A percentile compares a stretch with the other conserved stretches of the same genome.
phyloP scores from a whole-genome alignment of 805 yeast genomes.

The Lachancea sp. region DNA sequence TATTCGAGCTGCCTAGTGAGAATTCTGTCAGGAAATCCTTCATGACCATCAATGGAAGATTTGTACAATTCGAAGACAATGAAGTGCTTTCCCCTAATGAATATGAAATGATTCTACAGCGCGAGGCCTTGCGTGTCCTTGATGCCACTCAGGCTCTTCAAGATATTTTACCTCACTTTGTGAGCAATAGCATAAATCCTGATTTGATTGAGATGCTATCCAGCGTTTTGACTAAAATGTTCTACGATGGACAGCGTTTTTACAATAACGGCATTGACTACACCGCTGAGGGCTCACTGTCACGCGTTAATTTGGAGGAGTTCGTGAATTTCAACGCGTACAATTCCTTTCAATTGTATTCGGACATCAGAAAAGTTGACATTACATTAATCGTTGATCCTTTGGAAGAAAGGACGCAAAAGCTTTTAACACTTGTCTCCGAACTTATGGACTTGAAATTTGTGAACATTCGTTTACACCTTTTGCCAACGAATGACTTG shows the following conservation, averaged over 20 bases:
- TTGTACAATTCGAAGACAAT: constrained; percentile 33
- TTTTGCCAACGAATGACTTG: constrained; percentile 49
- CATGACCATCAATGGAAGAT: constrained; percentile 50
- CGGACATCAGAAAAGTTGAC: constrained; percentile 40
- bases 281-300: constrained; percentile 36
- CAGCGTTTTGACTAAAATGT: constrained; percentile 40
- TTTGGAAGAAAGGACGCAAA: constrained; percentile 60
- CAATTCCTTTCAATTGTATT: constrained; percentile 22
- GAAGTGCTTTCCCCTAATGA: constrained; percentile 23
- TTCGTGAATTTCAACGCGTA: constrained; percentile 13
- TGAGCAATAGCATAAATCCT: constrained; percentile 18
- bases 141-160: constrained; percentile 27
- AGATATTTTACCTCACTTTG: constrained; percentile 14
- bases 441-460: constrained; percentile 41
- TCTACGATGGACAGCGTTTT: constrained; percentile 29
- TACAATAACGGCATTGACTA: constrained; percentile 35
- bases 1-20: constrained; percentile 20
- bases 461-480: constrained; percentile 45
- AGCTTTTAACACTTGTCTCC: constrained; percentile 43
- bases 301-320: constrained; percentile 42
- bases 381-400: constrained; percentile 67
- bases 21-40: constrained; percentile 33
- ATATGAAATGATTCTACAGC: constrained; percentile 37
- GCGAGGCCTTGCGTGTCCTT: constrained; percentile 45
- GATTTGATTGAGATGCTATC: constrained; percentile 46